A percentile compares a stretch with the other conserved stretches of the same genome.
phyloP scores from a whole-genome alignment of 2,329 filamentous ascomycete species.

The Metarhizium rileyi region DNA sequence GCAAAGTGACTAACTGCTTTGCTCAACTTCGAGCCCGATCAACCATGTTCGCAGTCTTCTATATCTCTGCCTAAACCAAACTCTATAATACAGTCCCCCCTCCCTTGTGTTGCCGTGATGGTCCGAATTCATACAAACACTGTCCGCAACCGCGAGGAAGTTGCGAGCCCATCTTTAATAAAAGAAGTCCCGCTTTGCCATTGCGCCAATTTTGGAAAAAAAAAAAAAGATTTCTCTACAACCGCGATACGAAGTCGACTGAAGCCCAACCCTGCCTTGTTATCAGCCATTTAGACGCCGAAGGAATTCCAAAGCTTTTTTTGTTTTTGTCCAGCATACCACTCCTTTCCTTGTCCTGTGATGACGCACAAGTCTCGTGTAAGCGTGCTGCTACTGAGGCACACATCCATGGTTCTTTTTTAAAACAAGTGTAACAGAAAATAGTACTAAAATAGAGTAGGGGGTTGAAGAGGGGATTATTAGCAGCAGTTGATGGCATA shows the following conservation, averaged over 20 bases:
- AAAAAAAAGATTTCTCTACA: conserved; percentile 1
- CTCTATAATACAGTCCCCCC: conserved; percentile 3
- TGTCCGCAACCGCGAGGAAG: background rate
- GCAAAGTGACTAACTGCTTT: too few relatives aligned
- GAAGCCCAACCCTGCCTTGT: background rate
- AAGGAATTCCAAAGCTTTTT: background rate
- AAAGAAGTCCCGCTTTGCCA: background rate
- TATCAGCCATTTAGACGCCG: conserved; percentile 1
- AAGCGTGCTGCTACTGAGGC: conserved; percentile 1
- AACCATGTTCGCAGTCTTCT: conserved; percentile 3
- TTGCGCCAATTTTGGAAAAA: conserved; percentile 1
- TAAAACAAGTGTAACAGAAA: conserved; percentile 4
- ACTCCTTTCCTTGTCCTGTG: background rate
- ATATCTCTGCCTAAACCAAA: background rate
- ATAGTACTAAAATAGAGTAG: conserved; percentile 9
- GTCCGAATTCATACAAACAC: conserved; percentile 5
- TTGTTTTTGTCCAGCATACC: background rate
- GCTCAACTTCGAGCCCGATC: background rate
- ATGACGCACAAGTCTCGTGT: background rate
- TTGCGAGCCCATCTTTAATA: background rate
- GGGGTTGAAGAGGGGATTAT: conserved; percentile 2
- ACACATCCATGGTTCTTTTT: conserved; percentile 1
- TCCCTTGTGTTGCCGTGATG: background rate
- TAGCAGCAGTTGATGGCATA: background rate
- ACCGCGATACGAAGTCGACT: background rate